Evolutionary conservation across 2,329 filamentous ascomycete species (phyloP).

Genomic region (Lachnellula subtilissima): DNA sequence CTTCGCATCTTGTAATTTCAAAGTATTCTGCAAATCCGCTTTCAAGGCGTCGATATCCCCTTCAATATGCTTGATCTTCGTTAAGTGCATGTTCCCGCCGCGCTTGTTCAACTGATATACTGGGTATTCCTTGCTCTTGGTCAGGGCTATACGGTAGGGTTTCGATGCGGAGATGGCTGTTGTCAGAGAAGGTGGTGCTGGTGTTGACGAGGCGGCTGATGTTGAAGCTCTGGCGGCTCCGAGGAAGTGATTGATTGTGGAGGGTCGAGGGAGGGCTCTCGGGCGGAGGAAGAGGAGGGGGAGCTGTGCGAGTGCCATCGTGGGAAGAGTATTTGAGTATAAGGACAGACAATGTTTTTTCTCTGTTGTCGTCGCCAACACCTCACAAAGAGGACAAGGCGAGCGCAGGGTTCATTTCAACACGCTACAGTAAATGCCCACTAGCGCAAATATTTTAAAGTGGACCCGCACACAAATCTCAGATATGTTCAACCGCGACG

Average conservation of each 20-base stretch:
- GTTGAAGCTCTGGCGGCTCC: constrained; percentile 9
- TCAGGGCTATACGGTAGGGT: constrained; percentile 59
- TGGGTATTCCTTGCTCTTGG: constrained; percentile 63
- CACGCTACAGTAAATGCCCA: not conserved
- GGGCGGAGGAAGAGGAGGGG: constrained; percentile 31
- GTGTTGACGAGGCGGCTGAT: constrained; percentile 14
- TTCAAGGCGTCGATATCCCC: constrained; percentile 64
- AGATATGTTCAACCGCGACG: constrained; percentile 5
- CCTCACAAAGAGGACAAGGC: constrained; percentile 3
- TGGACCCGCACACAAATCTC: constrained; percentile 20
- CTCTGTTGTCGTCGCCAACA: constrained; percentile 1
- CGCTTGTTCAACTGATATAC: constrained; percentile 72
- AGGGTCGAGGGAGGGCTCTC: constrained; percentile 26
- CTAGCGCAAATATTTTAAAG: constrained; percentile 10
- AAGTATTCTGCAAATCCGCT: constrained; percentile 54
- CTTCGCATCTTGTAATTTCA: constrained; percentile 48
- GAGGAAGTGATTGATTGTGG: constrained; percentile 27
- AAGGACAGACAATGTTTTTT: not conserved
- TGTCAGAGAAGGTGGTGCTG: constrained; percentile 3
- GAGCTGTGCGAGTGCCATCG: constrained; percentile 14
- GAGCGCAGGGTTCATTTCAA: constrained; percentile 4
- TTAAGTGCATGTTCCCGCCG: constrained; percentile 71
- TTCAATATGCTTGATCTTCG: constrained; percentile 72
- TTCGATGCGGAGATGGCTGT: constrained; percentile 15
- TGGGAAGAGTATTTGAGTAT: constrained; percentile 4